Base-by-base conservation (phyloP, 2,329 filamentous ascomycete species). In the Microsporum ferrugineum region DNA sequence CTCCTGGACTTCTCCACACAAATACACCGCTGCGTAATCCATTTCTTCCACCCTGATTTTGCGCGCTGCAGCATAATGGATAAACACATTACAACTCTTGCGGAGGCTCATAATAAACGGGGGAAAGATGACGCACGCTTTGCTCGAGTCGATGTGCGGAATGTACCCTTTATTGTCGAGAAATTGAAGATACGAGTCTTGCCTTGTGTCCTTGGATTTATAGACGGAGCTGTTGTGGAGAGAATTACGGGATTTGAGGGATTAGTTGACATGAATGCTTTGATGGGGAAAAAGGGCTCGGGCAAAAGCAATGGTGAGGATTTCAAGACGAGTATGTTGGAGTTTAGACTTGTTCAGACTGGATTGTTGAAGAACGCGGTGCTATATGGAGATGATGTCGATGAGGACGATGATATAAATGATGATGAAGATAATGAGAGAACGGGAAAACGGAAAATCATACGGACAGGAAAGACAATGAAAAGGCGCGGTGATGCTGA, bases 41-140 rank as follows among this genome's bases (percentile, higher is more conserved):
- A 86, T 69, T 86, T 86, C 70, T 83, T 80, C 70, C 84, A 86
- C 68, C 78, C 82, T 2, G 84, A 86, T 67, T 86, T 86, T 71
- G 77, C 79, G 23, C 79, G 83, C 60, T 86, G 84, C 71, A 73
- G 75, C 8, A 79, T 83, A 60, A 86, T 86, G 84, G 83, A 86
- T 68, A 75, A 74, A 57, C 82, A 83, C 69, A 75, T 86, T 8
- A 74, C 79, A 57, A 72, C 78, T 29, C 68, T 78, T 39, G 73
- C 75, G 27, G 63, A 66, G 49, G 58, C 57, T 33, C 34, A 57
- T 49, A 65, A 60, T 43, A 68, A 74, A 59, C 36, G 56, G 23
- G 57, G 57, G 2, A 36, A 36, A 36, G 39, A 36, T 5, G 43
- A 45, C 29, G 75, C 77, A 60, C 71, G 73, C 4, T 79, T 79